Evolutionary conservation across 2,329 filamentous ascomycete genomes (phyloP).

Genomic region (Myrmaecium sp.): DNA sequence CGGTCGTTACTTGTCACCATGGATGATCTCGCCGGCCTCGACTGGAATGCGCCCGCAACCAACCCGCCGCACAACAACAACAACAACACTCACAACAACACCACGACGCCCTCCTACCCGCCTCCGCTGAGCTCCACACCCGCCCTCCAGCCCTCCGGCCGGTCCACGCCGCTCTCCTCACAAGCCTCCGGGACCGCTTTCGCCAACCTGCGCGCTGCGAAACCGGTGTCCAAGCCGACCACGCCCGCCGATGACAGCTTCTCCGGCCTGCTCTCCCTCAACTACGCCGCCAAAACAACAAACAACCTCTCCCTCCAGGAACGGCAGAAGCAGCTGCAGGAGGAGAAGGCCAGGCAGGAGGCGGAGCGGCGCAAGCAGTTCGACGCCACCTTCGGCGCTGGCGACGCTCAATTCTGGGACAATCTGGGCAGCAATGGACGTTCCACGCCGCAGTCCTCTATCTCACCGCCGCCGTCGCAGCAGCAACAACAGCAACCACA

Average conservation of each 20-base stretch:
- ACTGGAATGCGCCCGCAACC: conserved; percentile 23
- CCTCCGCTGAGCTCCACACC: conserved; percentile 13
- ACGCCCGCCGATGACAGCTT: conserved; percentile 51
- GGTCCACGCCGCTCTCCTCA: conserved; percentile 19
- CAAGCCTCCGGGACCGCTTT: conserved; percentile 22
- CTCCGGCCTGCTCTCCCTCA: conserved; percentile 54
- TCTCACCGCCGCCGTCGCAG: conserved; percentile 18
- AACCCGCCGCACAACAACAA: conserved; percentile 18
- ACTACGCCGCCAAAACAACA: conserved; percentile 35
- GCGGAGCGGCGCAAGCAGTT: conserved; percentile 54
- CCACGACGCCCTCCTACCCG: conserved; percentile 9
- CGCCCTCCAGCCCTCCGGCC: conserved; percentile 20
- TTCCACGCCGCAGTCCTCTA: conserved; percentile 22
- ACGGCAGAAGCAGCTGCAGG: conserved; percentile 52
- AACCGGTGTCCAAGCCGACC: conserved; percentile 36
- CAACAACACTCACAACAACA: conserved; percentile 4
- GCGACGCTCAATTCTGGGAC: conserved; percentile 57
- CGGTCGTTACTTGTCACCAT: conserved; percentile 12
- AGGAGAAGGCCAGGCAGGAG: conserved; percentile 63
- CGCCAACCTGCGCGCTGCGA: conserved; percentile 22
- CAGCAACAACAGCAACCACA: conserved; percentile 17
- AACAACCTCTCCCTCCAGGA: conserved; percentile 55
- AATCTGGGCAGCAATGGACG: conserved; percentile 43
- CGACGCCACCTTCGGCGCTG: conserved; percentile 58
- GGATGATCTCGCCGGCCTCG: conserved; percentile 32